Evolutionary conservation across 164 flowering plant species (phyloP).

Genomic region (Magnolia changhungtana): DNA sequence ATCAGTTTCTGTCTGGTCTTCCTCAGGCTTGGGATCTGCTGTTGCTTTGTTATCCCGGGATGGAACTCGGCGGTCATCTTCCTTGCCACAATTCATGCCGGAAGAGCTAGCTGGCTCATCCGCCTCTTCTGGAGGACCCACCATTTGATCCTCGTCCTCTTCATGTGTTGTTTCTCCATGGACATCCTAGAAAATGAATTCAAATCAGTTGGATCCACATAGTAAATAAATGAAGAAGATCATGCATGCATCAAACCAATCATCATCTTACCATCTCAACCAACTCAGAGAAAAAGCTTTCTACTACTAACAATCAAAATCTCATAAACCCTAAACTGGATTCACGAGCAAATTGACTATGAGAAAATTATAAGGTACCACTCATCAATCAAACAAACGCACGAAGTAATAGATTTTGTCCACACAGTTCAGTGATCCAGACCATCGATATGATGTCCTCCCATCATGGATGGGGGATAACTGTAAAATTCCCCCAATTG

Average conservation of each 20-base stretch:
- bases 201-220: background rate
- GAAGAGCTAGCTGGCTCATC: slow-evolving; percentile 11
- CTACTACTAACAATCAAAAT: background rate
- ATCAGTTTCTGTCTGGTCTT: slow-evolving; percentile 25
- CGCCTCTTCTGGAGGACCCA: slow-evolving; percentile 6
- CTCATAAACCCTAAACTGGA: background rate
- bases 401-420: too few relatives aligned
- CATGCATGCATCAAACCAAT: background rate
- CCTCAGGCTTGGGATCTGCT: slow-evolving; percentile 18
- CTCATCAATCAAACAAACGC: background rate
- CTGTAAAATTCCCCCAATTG: background rate
- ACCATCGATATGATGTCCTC: background rate
- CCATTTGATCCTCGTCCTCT: background rate
- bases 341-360: background rate
- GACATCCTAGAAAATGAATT: slow-evolving; percentile 13
- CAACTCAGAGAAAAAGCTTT: background rate
- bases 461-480: background rate
- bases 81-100: slow-evolving; percentile 10
- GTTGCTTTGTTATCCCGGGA: slow-evolving; percentile 7
- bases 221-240: background rate
- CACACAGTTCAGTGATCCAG: background rate
- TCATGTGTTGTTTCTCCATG: slow-evolving; percentile 2
- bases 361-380: background rate
- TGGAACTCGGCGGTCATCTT: slow-evolving; percentile 14
- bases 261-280: background rate